Base-by-base conservation (phyloP, 805 yeast genomes). In the Yamadazyma sp. region DNA sequence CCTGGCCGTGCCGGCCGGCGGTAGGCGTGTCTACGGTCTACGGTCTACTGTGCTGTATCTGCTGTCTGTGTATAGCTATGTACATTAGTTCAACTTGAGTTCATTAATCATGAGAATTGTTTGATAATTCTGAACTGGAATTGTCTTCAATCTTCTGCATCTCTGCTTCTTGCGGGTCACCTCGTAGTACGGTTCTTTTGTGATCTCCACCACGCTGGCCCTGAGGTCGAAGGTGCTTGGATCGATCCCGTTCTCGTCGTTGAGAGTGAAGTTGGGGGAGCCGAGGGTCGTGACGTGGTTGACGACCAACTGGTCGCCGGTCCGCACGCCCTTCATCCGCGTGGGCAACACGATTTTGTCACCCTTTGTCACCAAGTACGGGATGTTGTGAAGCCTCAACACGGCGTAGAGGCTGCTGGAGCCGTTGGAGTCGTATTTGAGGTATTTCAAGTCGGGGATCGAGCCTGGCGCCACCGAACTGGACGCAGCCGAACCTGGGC, bases 341-440 rank as follows among this genome's bases (percentile, higher is more conserved):
- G 77, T 90, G 3, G 97, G 96, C 26, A 93, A 62, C 16, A 80
- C 74, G 36, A 93, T 75, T 47, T 72, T 75, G 60, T 93, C 99
- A 15, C 99, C 99, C 48, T 82, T 78, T 17, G 98, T 89, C 12
- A 93, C 93, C 44, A 93, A 68, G 54, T 86, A 89, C 28, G 93
- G 87, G 61, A 88, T 80, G 60, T 82, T 78, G 66, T 88, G 93
- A 25, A 93, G 75, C 49, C 78, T 80, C 48, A 91, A 74, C 6
- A 86, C 71, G 31, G 98, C 98, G 56, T 88, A 93, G 21, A 91
- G 62, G 45, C 77, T 77, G 28, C 53, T 47, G 19, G 56, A 55
- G 3, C 64, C 72, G 43, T 77, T 76, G 34, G 81, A 76, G 38
- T 83, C 80, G 35, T 78, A 73, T 53, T 82, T 86, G 44, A 89